These are phyloP conservation scores for Apium graveolens DNA, from an alignment of 129 eudicot genomes.

Conservation along the genomic window DNA sequence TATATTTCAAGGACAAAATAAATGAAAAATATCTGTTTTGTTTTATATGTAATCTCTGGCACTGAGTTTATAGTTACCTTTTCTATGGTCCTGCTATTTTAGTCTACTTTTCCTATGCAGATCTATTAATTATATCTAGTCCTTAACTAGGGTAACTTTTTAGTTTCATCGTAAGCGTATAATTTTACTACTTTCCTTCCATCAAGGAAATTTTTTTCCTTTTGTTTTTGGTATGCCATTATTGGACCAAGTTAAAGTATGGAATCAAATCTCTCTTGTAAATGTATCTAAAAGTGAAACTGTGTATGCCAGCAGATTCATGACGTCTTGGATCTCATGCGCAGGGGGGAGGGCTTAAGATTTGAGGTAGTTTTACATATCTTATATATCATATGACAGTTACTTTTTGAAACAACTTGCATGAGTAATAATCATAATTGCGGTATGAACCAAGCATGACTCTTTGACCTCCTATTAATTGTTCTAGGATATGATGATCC, in stretches of 20 bases:
- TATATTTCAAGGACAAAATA: background rate
- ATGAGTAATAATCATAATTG: background rate
- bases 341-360: slow-evolving; percentile 85
- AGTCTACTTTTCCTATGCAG: background rate
- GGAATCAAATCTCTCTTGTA: background rate
- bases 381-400: background rate
- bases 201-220: background rate
- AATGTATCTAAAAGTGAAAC: background rate
- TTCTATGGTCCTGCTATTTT: background rate
- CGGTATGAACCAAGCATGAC: background rate
- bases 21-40: background rate
- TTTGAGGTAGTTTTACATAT: slow-evolving; percentile 53
- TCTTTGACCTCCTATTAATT: background rate
- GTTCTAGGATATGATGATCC: slow-evolving; percentile 77
- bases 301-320: slow-evolving; percentile 47
- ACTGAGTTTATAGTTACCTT: background rate
- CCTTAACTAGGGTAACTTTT: background rate
- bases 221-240: background rate
- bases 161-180: background rate
- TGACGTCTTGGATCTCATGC: slow-evolving; percentile 74
- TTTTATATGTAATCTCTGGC: background rate
- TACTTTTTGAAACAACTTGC: background rate
- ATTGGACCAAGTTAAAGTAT: background rate
- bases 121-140: background rate
- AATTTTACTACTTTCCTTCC: background rate